These are phyloP conservation scores for Ophiognomonia clavigignenti-juglandacearum DNA, from an alignment of 2,329 filamentous ascomycete species.

Conservation along the genomic window DNA sequence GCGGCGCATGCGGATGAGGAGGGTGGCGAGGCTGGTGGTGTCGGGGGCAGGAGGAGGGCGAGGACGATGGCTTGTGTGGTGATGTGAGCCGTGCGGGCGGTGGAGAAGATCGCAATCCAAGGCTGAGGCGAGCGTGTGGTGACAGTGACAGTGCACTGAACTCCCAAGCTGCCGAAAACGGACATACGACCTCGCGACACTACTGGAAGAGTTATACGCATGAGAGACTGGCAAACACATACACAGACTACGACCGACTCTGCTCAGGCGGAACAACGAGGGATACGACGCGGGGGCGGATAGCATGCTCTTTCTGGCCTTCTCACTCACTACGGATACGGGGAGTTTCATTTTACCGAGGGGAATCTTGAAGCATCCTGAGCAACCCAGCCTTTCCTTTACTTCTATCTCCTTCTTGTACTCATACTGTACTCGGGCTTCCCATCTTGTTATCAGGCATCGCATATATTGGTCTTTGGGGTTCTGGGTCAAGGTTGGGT, in stretches of 20 bases:
- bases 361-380: not conserved
- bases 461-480: not conserved
- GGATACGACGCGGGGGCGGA: not conserved
- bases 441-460: not conserved
- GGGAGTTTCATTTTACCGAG: not conserved
- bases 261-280: not conserved
- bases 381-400: not conserved
- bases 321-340: not conserved
- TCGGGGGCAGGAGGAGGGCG: conserved; percentile 51
- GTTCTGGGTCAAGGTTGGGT: not conserved
- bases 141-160: no score
- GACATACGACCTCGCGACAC: not conserved
- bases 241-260: not conserved
- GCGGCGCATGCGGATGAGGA: conserved; percentile 76
- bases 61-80: conserved; percentile 21
- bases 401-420: not conserved
- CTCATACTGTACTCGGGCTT: not conserved
- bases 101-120: no score
- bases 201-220: not conserved
- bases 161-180: not conserved
- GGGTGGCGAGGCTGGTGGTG: conserved; percentile 47
- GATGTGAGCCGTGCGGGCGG: conserved; percentile 17
- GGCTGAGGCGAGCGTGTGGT: no score
- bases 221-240: not conserved
- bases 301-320: not conserved